Percentiles rank a stretch among this genome's conserved stretches.
Conservation (phyloP, 1,284 basidiomycete genomes). For the Stygiomarasmius scandens region DNA sequence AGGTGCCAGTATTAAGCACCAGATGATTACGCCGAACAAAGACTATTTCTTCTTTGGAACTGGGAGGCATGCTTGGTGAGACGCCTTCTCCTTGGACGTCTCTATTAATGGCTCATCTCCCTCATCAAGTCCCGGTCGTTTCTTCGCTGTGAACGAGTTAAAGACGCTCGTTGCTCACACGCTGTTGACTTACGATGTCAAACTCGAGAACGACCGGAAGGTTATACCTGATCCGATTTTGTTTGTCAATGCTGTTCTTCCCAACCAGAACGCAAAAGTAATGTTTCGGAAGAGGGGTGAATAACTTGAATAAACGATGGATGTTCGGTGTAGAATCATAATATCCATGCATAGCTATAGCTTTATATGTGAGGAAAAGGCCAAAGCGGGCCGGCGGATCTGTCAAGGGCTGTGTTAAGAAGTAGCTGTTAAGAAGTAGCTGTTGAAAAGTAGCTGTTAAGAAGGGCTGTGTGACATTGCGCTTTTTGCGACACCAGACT, state of each 20-base stretch:
- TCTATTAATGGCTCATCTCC: not conserved
- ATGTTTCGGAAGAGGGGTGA: slow-evolving; percentile 16
- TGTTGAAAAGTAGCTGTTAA: no score
- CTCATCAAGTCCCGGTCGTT: not conserved
- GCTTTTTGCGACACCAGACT: no score
- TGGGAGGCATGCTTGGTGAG: slow-evolving; percentile 1
- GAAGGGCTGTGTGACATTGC: no score
- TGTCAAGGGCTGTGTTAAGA: no score
- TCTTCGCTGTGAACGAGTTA: slow-evolving; percentile 4
- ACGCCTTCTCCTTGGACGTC: not conserved
- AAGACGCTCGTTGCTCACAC: not conserved
- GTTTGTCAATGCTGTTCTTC: slow-evolving; percentile 6
- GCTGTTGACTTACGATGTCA: not conserved
- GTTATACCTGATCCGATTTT: slow-evolving; percentile 15
- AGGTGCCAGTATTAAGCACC: not conserved
- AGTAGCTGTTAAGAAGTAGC: no score
- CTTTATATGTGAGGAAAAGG: no score
- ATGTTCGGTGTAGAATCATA: not conserved
- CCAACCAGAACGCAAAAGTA: slow-evolving; percentile 12
- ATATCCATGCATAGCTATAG: not conserved
- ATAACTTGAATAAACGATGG: not conserved
- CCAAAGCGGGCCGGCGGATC: no score
- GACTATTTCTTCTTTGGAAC: slow-evolving; percentile 4
- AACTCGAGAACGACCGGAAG: slow-evolving; percentile 14
- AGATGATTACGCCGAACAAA: not conserved